Evolutionary conservation across 257 asterid species (phyloP).

Genomic region (Przewalskia tangutica): DNA sequence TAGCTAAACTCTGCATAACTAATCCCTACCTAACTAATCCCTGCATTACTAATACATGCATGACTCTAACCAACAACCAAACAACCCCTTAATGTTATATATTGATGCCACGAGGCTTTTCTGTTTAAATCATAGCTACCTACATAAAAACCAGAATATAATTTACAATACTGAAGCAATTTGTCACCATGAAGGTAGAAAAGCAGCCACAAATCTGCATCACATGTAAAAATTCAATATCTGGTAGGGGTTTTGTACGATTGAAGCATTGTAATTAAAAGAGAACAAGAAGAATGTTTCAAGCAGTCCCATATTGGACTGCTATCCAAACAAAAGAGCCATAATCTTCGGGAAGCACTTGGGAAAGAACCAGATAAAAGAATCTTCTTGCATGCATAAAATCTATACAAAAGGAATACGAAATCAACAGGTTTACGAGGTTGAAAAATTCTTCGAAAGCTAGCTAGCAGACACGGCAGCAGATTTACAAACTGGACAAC

Average conservation of each 20-base stretch:
- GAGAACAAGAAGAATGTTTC: not conserved
- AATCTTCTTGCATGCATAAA: constrained; percentile 22
- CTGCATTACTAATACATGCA: no score
- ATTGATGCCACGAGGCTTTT: not conserved
- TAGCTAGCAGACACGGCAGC: constrained; percentile 26
- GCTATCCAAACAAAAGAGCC: not conserved
- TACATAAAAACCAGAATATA: not conserved
- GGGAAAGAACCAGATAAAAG: constrained; percentile 6
- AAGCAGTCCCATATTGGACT: not conserved
- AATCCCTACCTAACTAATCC: no score
- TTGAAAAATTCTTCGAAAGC: not conserved
- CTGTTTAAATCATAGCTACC: not conserved
- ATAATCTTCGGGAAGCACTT: not conserved
- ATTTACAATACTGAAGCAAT: not conserved
- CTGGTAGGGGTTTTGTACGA: not conserved
- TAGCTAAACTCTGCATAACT: no score
- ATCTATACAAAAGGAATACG: constrained; percentile 23
- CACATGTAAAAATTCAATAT: not conserved
- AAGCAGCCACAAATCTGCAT: not conserved
- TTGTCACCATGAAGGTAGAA: not conserved
- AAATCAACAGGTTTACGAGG: not conserved
- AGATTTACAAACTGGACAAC: constrained; percentile 70
- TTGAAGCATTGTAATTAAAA: not conserved
- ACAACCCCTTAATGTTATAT: no score
- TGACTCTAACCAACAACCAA: not conserved